Evolutionary conservation across 306 rosid genomes (phyloP), one percentile per base, ranked within the genome.

Genomic region (Casuarina equisetifolia): DNA sequence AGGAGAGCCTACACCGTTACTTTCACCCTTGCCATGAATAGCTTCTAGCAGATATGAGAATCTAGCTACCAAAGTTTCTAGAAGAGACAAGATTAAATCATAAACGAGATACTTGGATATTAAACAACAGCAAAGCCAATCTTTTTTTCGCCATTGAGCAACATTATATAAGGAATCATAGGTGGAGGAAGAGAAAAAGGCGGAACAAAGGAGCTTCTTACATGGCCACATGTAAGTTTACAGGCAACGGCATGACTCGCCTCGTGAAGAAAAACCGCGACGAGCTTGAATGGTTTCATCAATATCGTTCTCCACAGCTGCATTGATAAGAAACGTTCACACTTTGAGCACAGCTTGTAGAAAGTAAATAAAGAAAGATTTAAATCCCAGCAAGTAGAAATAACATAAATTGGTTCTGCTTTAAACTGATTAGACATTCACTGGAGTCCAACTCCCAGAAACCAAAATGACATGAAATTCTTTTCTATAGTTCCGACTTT

Each of bases 241-340:
- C 91, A 90, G 46, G 86, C 92, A 61, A 90, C 78, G 0, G 95
- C 94, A 62, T 90, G 92, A 84, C 95, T 90, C 10, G 92, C 86
- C 79, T 90, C 91, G 16, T 90, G 95, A 76, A 90, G 85, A 83
- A 90, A 90, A 50, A 88, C 90, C 0, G 95, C 85, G 19, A 90
- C 82, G 70, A 90, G 95, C 82, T 90, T 90, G 73, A 90, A 90
- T 2, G 94, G 94, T 67, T 81, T 86, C 73, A 90, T 88, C 76
- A 90, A 64, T 40, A 90, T 74, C 8, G 91, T 90, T 85, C 95
- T 85, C 92, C 95, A 86, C 25, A 90, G 82, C 95, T 90, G 77
- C 86, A 86, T 67, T 11, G 40, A 79, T 71, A 53, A 68, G 10
- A 68, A 39, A n/a, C 20, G 75, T 71, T 77, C 57, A 38, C 36